A percentile compares a stretch with the other conserved stretches of the same genome.
Evolutionary conservation across 2,329 filamentous ascomycete species (phyloP).

Genomic region (Venturia nashicola): DNA sequence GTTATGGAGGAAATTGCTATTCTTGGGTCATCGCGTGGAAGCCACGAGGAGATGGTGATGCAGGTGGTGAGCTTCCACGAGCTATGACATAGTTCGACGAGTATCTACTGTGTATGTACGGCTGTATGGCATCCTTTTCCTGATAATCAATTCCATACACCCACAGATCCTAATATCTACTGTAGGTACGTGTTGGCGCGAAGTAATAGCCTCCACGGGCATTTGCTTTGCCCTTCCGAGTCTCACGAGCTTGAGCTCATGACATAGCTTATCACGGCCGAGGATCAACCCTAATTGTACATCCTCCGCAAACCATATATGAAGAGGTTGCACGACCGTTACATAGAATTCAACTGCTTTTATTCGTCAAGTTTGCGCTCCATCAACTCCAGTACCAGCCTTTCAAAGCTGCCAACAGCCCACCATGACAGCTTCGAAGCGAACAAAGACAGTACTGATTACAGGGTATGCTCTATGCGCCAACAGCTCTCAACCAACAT

Average conservation of each 20-base stretch:
- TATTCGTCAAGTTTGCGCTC: no score
- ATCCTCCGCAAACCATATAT: neutral
- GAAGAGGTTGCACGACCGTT: neutral
- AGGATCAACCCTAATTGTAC: neutral
- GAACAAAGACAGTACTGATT: constrained; percentile 20
- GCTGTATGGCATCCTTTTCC: no score
- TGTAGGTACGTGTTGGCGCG: neutral
- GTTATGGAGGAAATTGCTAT: neutral
- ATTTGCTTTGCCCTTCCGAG: neutral
- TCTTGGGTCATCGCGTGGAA: neutral
- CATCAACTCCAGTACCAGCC: neutral
- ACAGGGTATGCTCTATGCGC: constrained; percentile 21
- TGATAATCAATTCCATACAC: neutral
- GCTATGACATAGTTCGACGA: no score
- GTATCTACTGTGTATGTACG: no score
- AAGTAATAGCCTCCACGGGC: neutral
- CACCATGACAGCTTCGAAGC: constrained; percentile 9
- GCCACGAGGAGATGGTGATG: neutral
- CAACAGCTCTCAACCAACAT: neutral
- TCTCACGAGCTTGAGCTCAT: constrained; percentile 1
- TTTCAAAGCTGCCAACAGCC: neutral
- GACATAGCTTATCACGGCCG: constrained; percentile 1
- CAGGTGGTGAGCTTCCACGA: neutral
- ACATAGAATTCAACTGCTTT: neutral
- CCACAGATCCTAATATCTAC: no score